Evolutionary conservation across 495 filamentous ascomycete genomes (phyloP).

Genomic region (Parathielavia hyrcaniae): DNA sequence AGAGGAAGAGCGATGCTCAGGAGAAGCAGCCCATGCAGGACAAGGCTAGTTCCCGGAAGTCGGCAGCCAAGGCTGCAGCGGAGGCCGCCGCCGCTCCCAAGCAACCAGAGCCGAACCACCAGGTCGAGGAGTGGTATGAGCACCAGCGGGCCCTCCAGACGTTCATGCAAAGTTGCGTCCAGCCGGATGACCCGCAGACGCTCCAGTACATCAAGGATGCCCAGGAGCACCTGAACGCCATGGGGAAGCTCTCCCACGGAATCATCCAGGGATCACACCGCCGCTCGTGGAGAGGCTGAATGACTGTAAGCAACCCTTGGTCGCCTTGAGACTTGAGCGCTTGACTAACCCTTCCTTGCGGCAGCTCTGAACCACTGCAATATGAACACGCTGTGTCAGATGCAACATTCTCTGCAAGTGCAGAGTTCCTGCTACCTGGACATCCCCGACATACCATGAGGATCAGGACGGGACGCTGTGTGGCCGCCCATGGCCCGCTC

Average conservation of each 20-base stretch:
- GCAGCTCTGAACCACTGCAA: neutral
- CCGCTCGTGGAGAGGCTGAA: constrained; percentile 30
- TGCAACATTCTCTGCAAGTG: constrained; percentile 7
- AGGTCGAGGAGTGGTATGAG: constrained; percentile 44
- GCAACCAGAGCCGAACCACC: constrained; percentile 29
- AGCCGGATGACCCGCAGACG: constrained; percentile 42
- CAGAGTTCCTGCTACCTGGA: neutral
- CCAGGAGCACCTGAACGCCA: constrained; percentile 40
- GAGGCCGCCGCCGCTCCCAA: constrained; percentile 30
- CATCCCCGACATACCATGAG: neutral
- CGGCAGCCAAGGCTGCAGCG: constrained; percentile 23
- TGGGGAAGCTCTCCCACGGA: constrained; percentile 37
- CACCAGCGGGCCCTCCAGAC: constrained; percentile 43
- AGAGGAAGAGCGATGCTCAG: constrained; percentile 44
- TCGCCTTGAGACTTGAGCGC: neutral
- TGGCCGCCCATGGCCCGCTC: neutral
- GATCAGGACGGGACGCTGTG: neutral
- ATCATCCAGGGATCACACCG: constrained; percentile 23
- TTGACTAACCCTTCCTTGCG: neutral
- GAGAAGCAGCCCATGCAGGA: constrained; percentile 33
- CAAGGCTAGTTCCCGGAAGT: constrained; percentile 40
- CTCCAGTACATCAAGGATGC: constrained; percentile 42
- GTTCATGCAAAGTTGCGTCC: constrained; percentile 38
- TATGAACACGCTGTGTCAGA: neutral
- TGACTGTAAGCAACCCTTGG: constrained; percentile 5